A percentile compares a stretch with the other conserved stretches of the same genome.
Evolutionary conservation across 495 filamentous ascomycete genomes (phyloP).

Genomic region (Durotheca rogersii): DNA sequence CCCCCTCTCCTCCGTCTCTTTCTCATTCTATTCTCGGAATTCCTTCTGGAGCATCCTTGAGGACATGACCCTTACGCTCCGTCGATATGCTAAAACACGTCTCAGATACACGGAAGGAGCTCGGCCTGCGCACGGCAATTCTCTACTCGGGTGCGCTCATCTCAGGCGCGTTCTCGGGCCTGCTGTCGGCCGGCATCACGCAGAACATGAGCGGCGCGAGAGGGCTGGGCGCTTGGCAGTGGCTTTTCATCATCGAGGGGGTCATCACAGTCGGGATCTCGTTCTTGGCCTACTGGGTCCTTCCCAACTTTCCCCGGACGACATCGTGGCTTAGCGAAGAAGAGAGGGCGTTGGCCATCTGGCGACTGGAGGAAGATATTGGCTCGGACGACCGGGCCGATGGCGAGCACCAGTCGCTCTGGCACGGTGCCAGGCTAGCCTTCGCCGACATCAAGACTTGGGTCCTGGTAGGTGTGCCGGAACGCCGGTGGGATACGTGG

Average conservation of each 20-base stretch:
- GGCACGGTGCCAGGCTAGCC: slow-evolving; percentile 69
- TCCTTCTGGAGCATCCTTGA: neutral
- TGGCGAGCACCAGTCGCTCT: slow-evolving; percentile 61
- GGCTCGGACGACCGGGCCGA: slow-evolving; percentile 74
- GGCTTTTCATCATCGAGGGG: slow-evolving; percentile 82
- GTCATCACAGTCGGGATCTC: slow-evolving; percentile 51
- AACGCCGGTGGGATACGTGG: too few species aligned
- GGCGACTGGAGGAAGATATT: slow-evolving; percentile 74
- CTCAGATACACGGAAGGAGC: slow-evolving; percentile 54
- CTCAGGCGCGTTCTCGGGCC: slow-evolving; percentile 63
- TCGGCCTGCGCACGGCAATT: slow-evolving; percentile 57
- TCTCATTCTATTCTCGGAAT: too few species aligned
- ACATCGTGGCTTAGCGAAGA: slow-evolving; percentile 71
- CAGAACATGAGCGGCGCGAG: slow-evolving; percentile 49
- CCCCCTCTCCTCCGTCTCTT: too few species aligned
- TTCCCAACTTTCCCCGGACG: slow-evolving; percentile 80
- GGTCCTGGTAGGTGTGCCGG: slow-evolving; percentile 60
- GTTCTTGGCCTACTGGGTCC: slow-evolving; percentile 55
- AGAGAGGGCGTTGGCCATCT: slow-evolving; percentile 66
- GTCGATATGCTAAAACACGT: slow-evolving; percentile 14
- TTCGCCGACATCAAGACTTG: slow-evolving; percentile 71
- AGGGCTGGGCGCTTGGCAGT: slow-evolving; percentile 54
- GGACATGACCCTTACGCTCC: neutral
- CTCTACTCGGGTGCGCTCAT: slow-evolving; percentile 64
- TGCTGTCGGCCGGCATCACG: slow-evolving; percentile 60